Evolutionary conservation across 192 early-diverging fungal genomes (phyloP).

Genomic region (Rhizophagus clarus): DNA sequence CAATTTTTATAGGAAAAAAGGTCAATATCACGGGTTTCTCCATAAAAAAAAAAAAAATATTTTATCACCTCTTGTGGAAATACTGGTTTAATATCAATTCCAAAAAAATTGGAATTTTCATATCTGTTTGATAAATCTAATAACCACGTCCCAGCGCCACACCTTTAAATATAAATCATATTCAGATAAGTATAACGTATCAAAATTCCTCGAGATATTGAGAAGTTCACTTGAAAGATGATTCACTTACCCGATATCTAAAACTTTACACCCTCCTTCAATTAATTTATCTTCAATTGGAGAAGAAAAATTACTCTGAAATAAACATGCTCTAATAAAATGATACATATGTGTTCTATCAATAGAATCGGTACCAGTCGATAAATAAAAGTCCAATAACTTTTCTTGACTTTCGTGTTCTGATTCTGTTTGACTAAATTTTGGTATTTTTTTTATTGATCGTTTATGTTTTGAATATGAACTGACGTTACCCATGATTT

Average conservation of each 20-base stretch:
- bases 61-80: not conserved
- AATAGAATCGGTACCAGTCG: not conserved
- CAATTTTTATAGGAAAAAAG: no score
- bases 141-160: not conserved
- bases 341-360: not conserved
- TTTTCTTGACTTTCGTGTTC: no score
- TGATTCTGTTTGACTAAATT: no score
- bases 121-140: not conserved
- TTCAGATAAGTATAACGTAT: no score
- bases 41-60: not conserved
- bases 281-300: not conserved
- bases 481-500: no score
- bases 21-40: no score
- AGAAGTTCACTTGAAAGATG: not conserved
- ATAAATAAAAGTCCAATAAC: not conserved
- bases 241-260: not conserved
- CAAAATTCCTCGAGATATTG: no score
- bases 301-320: not conserved
- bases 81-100: not conserved
- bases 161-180: not conserved
- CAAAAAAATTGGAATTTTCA: not conserved
- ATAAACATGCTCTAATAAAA: not conserved
- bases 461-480: no score
- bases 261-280: not conserved
- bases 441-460: no score